A percentile compares a stretch with the other conserved stretches of the same genome.
Evolutionary conservation across 2,329 filamentous ascomycete genomes (phyloP).

Genomic region (Cercospora nicotianae): DNA sequence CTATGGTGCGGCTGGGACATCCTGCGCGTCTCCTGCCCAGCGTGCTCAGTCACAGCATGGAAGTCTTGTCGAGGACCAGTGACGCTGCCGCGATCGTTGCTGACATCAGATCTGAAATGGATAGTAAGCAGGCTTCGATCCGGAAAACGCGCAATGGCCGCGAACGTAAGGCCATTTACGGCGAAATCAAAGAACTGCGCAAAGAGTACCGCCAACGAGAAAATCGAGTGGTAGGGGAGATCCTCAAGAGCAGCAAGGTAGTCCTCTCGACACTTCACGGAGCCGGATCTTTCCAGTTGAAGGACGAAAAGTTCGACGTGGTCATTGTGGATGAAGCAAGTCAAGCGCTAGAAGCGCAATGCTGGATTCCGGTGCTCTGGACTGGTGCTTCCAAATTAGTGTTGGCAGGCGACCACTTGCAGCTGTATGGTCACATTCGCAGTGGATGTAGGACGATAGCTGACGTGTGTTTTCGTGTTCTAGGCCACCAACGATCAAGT

Average conservation of each 20-base stretch:
- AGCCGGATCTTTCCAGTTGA: slow-evolving; percentile 79
- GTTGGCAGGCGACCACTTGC: slow-evolving; percentile 89
- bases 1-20: slow-evolving; percentile 87
- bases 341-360: slow-evolving; percentile 93
- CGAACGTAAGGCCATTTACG: slow-evolving; percentile 79
- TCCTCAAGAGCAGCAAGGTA: slow-evolving; percentile 77
- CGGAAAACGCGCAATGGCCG: slow-evolving; percentile 79
- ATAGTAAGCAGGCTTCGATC: slow-evolving; percentile 83
- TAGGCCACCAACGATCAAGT: slow-evolving; percentile 77
- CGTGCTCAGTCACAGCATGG: slow-evolving; percentile 84
- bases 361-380: slow-evolving; percentile 81
- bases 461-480: neutral
- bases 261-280: slow-evolving; percentile 92
- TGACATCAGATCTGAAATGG: slow-evolving; percentile 90
- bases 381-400: slow-evolving; percentile 74
- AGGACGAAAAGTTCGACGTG: slow-evolving; percentile 80
- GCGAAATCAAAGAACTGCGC: slow-evolving; percentile 77
- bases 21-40: slow-evolving; percentile 86
- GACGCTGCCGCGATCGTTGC: slow-evolving; percentile 86
- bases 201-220: slow-evolving; percentile 84
- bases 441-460: slow-evolving; percentile 48
- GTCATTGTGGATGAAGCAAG: slow-evolving; percentile 95
- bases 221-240: slow-evolving; percentile 71
- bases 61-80: slow-evolving; percentile 85
- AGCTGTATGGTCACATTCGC: slow-evolving; percentile 52